Conservation (phyloP, 768 basidiomycete species). For the Mycena capillaripes region DNA sequence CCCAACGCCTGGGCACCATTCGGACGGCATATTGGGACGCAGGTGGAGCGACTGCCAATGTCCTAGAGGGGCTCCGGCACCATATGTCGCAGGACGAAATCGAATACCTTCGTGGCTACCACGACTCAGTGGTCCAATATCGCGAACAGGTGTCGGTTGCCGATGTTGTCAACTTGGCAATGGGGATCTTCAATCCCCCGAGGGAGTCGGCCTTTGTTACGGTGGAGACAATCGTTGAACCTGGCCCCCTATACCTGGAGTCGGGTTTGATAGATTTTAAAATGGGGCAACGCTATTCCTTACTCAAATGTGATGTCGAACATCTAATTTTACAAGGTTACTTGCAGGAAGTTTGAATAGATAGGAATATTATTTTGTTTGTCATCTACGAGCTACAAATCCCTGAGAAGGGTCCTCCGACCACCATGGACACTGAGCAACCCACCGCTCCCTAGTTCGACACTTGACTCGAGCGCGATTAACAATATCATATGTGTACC, state of each 20-base stretch:
- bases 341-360: too few species aligned
- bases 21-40: neutral
- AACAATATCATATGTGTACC: too few species aligned
- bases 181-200: neutral
- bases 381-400: too few species aligned
- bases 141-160: neutral
- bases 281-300: neutral
- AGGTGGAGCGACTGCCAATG: neutral
- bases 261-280: conserved; percentile 3
- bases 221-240: neutral
- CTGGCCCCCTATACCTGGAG: neutral
- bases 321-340: conserved; percentile 12
- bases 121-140: conserved; percentile 1
- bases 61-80: neutral
- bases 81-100: neutral
- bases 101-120: neutral
- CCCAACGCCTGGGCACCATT: neutral
- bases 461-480: too few species aligned
- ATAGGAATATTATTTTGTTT: too few species aligned
- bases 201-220: neutral
- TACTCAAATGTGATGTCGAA: neutral
- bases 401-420: too few species aligned
- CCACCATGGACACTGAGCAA: too few species aligned
- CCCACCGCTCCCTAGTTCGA: too few species aligned
- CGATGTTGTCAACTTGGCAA: neutral